Evolutionary conservation across 2,329 filamentous ascomycete genomes (phyloP), one percentile per base, ranked within the genome.

Genomic region (Hypoxylon sp.): DNA sequence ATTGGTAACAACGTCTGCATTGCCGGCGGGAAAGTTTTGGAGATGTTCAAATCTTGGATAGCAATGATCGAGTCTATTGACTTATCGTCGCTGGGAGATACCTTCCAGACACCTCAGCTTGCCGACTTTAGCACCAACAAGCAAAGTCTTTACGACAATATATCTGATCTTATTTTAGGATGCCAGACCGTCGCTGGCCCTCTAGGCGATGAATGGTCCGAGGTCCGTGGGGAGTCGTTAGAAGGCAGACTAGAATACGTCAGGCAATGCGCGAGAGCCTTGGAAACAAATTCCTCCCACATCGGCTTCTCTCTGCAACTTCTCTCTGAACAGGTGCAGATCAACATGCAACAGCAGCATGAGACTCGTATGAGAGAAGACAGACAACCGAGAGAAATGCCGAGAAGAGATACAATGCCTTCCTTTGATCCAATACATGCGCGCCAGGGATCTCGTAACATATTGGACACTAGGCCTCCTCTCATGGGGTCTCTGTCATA

Each of bases 101-200:
- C 87, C 63, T 90, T 94, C 70, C 92, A 95, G 76, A 95, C 91
- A 45, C 93, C 94, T 0, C 92, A 96, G 72, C 81, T 98, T 30
- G 86, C 89, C 50, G 96, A 98, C 72, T 97, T 97, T 77, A 90
- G 90, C 74, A 87, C 90, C 30, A 93, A 97, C 77, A 98, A 98
- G 80, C 96, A 99, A 78, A 92, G 91, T 72, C 84, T 97, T 16
- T 98, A 98, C 78, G 96, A 98, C 78, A 91, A 94, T 63, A 91
- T 97, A 59, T 94, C 94, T 7, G 96, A 98, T 76, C 86, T 99
- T 27, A 81, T 98, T 3, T 81, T 97, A 52, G 89, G 91, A 63
- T 97, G 94, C 74, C 96, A 99, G 79, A 89, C 92, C 23, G 91
- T 98, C n/a, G 92, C 94, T 5, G 93, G 93, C 7, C 96, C 96